Base-by-base conservation (phyloP, 2,329 filamentous ascomycete species). In the Aschersonia sp. region DNA sequence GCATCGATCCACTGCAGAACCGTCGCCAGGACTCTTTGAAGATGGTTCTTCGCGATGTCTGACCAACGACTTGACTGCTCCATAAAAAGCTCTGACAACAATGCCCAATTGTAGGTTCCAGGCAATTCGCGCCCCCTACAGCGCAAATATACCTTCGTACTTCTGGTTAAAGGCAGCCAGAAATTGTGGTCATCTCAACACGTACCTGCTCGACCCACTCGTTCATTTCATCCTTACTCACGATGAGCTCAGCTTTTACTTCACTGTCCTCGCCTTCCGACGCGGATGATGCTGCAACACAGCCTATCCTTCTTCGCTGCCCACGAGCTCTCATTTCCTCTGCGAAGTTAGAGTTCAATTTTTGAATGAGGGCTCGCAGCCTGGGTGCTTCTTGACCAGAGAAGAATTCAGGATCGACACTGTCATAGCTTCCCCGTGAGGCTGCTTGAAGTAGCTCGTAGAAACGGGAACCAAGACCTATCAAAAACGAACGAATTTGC, bases 351-450 rank as follows among this genome's bases (percentile, higher is more conserved):
- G 43, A 50, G 39, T 61, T 58, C 32, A 50, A 41, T 6, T 49
- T n/a, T 40, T 62, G 58, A n/a, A 62, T 42, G 5, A 50, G 42
- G 1, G 59, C 55, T 7, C 60, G 54, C 35, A 63, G 49, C 41
- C 61, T 49, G 12, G 49, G 47, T 44, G 47, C 49, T 49, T 50
- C 22, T 37, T 52, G 41, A 5, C 30, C 22, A 37, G 8, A 8
- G 37, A 56, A 56, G 8, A 56, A 60, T 12, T 46, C 48, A 35
- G 41, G 30, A 22, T 51, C 46, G 32, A 43, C 47, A 44, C 40
- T 49, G 44, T 50, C 14, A 50, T 56, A 58, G 43, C 53, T 37
- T 37, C 4, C 55, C 54, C 30, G 56, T 49, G 9, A 60, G 49
- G 55, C 56, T 4, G 56, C 54, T 32, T 55, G 53, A 14, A 55